Conservation (phyloP, 306 rosid species). For the Casuarina cunninghamiana region DNA sequence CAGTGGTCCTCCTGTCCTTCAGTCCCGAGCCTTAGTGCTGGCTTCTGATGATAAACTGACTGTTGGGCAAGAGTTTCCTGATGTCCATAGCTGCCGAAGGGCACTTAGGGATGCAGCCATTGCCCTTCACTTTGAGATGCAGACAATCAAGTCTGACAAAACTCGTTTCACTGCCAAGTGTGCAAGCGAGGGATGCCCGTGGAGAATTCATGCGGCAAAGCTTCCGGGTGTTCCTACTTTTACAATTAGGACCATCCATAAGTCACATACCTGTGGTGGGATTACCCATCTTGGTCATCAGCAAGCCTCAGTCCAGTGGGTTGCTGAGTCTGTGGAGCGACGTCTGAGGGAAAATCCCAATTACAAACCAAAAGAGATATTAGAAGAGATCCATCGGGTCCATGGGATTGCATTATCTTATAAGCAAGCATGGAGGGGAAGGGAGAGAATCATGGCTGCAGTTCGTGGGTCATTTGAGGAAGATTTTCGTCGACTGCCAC, state of each 20-base stretch:
- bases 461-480: constrained; percentile 59
- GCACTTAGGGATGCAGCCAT: constrained; percentile 61
- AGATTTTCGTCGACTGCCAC: constrained; percentile 54
- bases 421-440: constrained; percentile 58
- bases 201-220: constrained; percentile 65
- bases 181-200: constrained; percentile 54
- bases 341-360: constrained; percentile 51
- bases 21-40: constrained; percentile 29
- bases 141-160: constrained; percentile 55
- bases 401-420: constrained; percentile 54
- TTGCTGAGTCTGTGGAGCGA: constrained; percentile 51
- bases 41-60: constrained; percentile 29
- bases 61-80: constrained; percentile 62
- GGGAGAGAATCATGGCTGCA: constrained; percentile 55
- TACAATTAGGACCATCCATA: constrained; percentile 52
- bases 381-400: constrained; percentile 54
- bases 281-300: constrained; percentile 57
- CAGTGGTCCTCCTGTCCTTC: constrained; percentile 32
- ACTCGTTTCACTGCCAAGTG: constrained; percentile 58
- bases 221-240: constrained; percentile 55
- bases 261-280: constrained; percentile 50
- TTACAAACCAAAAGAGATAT: constrained; percentile 54
- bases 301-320: constrained; percentile 64
- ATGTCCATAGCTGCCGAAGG: constrained; percentile 58
- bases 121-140: constrained; percentile 52